Conservation (phyloP, 495 filamentous ascomycete species). For the Umbilicaria muhlenbergii region DNA sequence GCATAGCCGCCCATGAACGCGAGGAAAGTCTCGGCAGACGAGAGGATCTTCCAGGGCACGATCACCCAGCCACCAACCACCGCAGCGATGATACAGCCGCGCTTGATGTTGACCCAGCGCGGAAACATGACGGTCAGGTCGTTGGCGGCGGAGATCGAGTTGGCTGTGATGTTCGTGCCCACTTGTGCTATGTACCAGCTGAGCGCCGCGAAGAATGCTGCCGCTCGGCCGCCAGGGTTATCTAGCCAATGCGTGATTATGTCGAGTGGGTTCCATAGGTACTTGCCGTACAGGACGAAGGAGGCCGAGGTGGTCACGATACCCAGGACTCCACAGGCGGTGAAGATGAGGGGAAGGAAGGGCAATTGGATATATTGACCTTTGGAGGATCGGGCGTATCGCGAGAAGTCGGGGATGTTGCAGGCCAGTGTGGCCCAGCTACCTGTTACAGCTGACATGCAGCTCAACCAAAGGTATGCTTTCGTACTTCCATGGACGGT, state of each 20-base stretch:
- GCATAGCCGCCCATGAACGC: constrained; percentile 40
- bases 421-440: constrained; percentile 19
- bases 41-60: constrained; percentile 49
- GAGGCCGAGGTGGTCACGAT: constrained; percentile 36
- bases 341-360: constrained; percentile 44
- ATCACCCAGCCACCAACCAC: constrained; percentile 37
- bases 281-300: constrained; percentile 33
- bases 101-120: constrained; percentile 39
- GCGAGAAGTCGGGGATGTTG: constrained; percentile 46
- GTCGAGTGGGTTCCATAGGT: constrained; percentile 40
- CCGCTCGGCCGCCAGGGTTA: constrained; percentile 28
- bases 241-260: constrained; percentile 33
- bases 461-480: constrained; percentile 25
- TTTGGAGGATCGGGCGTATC: constrained; percentile 34
- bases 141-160: constrained; percentile 41
- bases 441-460: neutral
- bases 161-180: constrained; percentile 45
- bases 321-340: constrained; percentile 31
- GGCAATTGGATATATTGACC: constrained; percentile 41
- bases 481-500: constrained; percentile 24
- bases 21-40: constrained; percentile 38
- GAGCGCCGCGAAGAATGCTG: constrained; percentile 37
- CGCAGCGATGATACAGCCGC: constrained; percentile 37
- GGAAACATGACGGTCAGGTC: constrained; percentile 43
- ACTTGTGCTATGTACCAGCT: constrained; percentile 37